Percentiles rank a stretch among this genome's conserved stretches.
Evolutionary conservation across 2,329 filamentous ascomycete genomes (phyloP).

Genomic region (Aspergillus oerlinghausenensis): DNA sequence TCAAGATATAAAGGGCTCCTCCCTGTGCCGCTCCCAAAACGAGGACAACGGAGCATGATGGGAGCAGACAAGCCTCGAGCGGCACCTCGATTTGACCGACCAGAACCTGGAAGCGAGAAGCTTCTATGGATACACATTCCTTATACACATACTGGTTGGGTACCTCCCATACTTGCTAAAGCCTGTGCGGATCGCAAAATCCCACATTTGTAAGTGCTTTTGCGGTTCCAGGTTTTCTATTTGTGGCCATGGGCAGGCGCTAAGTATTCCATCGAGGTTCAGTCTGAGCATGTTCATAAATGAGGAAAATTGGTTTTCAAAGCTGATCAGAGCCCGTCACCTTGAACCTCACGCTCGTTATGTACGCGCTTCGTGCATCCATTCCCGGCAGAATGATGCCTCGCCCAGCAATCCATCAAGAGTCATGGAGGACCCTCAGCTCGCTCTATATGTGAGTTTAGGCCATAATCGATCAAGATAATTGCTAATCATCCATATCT

Average conservation of each 20-base stretch:
- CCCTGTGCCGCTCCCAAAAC: constrained; percentile 18
- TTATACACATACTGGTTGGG: constrained; percentile 25
- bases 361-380: constrained; percentile 33
- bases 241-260: not conserved
- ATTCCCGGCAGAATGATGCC: constrained; percentile 24
- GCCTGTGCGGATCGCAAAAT: constrained; percentile 22
- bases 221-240: not conserved
- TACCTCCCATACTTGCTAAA: constrained; percentile 18
- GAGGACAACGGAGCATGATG: constrained; percentile 21
- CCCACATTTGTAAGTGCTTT: constrained; percentile 15
- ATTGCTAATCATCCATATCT: constrained; percentile 1
- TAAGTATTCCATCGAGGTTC: constrained; percentile 6
- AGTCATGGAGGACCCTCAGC: constrained; percentile 16
- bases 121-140: constrained; percentile 33
- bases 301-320: constrained; percentile 33
- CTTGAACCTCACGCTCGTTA: constrained; percentile 38
- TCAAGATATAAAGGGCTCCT: constrained; percentile 21
- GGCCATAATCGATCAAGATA: not conserved
- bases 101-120: constrained; percentile 30
- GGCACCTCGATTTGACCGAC: constrained; percentile 28
- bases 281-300: constrained; percentile 36
- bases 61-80: constrained; percentile 20
- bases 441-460: constrained; percentile 28
- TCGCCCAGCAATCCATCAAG: constrained; percentile 9
- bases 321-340: constrained; percentile 35